A percentile compares a stretch with the other conserved stretches of the same genome.
Evolutionary conservation across 257 asterid genomes (phyloP).

Genomic region (Fraxinus cuspidata): DNA sequence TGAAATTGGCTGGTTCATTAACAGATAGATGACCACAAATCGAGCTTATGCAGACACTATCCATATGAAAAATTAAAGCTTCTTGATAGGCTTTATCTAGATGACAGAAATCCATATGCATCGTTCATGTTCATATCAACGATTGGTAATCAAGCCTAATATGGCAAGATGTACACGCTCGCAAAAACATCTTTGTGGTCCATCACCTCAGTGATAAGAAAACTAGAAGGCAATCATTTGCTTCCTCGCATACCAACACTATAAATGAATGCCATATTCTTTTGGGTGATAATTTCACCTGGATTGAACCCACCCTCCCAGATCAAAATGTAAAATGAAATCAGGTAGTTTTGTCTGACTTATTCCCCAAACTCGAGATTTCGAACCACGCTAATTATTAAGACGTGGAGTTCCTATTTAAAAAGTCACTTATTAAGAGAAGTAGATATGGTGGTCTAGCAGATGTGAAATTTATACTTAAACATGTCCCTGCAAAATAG

Average conservation of each 20-base stretch:
- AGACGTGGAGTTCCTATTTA: too few relatives aligned
- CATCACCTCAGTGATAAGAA: neutral
- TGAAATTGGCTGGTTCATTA: neutral
- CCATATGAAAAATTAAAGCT: neutral
- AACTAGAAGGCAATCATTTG: neutral
- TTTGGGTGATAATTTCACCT: neutral
- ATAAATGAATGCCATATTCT: neutral
- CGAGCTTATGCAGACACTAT: neutral
- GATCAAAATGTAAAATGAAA: neutral
- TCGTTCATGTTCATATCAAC: too few relatives aligned
- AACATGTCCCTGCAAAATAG: too few relatives aligned
- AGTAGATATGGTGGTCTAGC: too few relatives aligned
- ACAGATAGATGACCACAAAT: neutral
- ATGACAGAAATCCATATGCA: neutral
- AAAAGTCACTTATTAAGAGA: too few relatives aligned
- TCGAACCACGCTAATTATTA: neutral
- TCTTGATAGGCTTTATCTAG: neutral
- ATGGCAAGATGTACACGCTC: neutral
- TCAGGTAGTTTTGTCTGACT: neutral
- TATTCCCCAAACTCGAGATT: neutral
- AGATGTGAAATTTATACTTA: too few relatives aligned
- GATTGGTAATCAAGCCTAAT: neutral
- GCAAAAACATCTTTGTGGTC: too few relatives aligned
- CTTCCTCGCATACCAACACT: neutral
- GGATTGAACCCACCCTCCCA: neutral